Base-by-base conservation (phyloP, 1,139 yeast genomes). In the Chernovozyma sophiae-reginae region DNA sequence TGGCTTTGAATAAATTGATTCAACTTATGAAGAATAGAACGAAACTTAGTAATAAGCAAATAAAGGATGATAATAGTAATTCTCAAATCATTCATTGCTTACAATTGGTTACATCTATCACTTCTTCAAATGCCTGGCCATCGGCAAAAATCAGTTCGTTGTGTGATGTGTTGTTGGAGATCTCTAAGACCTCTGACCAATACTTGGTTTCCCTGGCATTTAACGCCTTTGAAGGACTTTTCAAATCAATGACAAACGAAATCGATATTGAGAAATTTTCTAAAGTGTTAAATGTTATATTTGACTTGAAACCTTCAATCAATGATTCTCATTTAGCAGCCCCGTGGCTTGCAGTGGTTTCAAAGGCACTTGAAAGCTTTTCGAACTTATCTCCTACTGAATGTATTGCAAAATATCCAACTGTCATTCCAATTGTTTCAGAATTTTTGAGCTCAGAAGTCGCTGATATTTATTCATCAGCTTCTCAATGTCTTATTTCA, bases 331-430 rank as follows among this genome's bases (percentile, higher is more conserved):
- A 87, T 57, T 72, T 92, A 48, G 87, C 94, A 13, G 96, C 95
- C 14, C 77, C 96, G 8, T 92, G 98, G 98, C 74, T 89, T 35
- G 96, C 97, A 1, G 96, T 89, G 19, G 76, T 92, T 29, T 95
- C 97, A 6, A 89, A 87, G 53, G 96, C 94, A 33, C 69, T 85
- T 44, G 79, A 79, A 36, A 74, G 90, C 5, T 86, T 79, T 53
- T 68, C 90, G 13, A 57, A 60, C 14, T 67, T 83, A 43, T 77
- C 82, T 43, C 79, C 89, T 2, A 54, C 68, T 23, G 62, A 67
- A 26, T 81, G 87, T 41, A 55, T 89, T 32, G 51, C 60, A 17
- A 77, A 74, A 46, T 58, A 86, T 15, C 81, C 84, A 2, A 62
- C 62, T 15, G 64, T 85, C 19, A 71, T 87, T 44, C 72, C 74